Evolutionary conservation across 2,329 filamentous ascomycete species (phyloP), one percentile per base, ranked within the genome.

Genomic region (Diaporthe velutina): DNA sequence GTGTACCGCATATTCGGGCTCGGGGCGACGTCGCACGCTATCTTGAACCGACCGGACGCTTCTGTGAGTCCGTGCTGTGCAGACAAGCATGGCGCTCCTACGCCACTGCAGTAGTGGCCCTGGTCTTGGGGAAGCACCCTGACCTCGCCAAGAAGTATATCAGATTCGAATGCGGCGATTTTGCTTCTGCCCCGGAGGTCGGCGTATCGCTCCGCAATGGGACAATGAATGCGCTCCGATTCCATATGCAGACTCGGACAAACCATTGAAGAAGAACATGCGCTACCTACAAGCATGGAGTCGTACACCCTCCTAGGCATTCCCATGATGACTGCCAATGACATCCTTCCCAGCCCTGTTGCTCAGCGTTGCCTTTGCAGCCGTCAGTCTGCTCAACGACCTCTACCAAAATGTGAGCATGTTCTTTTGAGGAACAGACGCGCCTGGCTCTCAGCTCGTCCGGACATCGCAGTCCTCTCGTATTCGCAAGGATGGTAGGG

Each of bases 341-440:
- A n/a, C 3, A 60, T 35, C 3, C 9, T 25, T 13, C 22, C 35
- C 35, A 35, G 35, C 45, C 64, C 57, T 55, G 76, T 73, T 8
- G 86, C 84, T 0, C 89, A 90, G 71, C 89, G 84, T 71, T 85
- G 70, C 78, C 83, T 76, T 89, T 84, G 84, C 86, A 85, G 68
- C 84, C 81, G 80, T 92, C 91, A 78, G 88, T 90, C 70, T 84
- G 85, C 58, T 87, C 85, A n/a, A 92, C 80, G 22, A 91, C 85
- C 15, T 83, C 84, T 79, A 78, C 92, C 90, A 78, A 92, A 88
- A 48, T 90, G 81, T 90, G 91, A 38, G 89, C 89, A 92, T 90
- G 90, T 92, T 54, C 86, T 84, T 80, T 88, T 85, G 80, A 91
- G 91, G 30, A 91, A 81, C n/a, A 85, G 5, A 78, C 80, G 91